Base-by-base conservation (phyloP, 176 grass and related monocot species). In the Eragrostis nindensis region DNA sequence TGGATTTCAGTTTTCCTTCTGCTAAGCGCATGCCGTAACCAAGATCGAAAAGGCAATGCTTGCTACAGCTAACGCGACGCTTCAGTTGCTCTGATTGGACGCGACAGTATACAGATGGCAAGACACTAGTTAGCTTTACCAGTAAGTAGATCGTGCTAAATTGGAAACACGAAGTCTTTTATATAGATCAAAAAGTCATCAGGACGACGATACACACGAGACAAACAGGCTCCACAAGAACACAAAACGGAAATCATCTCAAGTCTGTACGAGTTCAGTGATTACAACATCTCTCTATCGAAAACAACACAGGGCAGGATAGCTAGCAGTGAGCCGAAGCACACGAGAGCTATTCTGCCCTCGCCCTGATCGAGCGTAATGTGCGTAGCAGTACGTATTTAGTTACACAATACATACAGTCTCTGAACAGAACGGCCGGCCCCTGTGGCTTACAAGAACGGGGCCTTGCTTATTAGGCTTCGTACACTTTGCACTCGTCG, bases 401-500 rank as follows among this genome's bases (percentile, higher is more conserved):
- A 36, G 32, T 36, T 36, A 36, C 32, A 36, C 32, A 36, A 36
- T 36, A 36, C 32, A 36, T 78, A 24, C 80, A 48, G 7, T 39
- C 41, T 42, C 56, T 85, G 83, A 70, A 8, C 42, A 44, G 9
- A 44, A 7, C 9, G 65, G 40, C 64, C 54, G 4, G 21, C 11
- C 39, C 24, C 39, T 17, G 22, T 39, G 72, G 45, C 50, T 36
- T 76, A 38, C 52, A 70, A 39, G 4, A 56, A 4, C 15, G 10
- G 41, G 76, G 36, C 16, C 39, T 84, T 25, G 4, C 2, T 47
- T 14, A 11, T 61, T 44, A 86, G 18, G 79, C 65, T 75, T 99
- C 96, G 53, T 86, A 99, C 78, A 99, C 92, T 89, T 99, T 99
- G 96, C 96, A 99, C 59, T 99, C 96, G 0, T 82, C 82, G 19